Base-by-base conservation (phyloP, 202 grass and related monocot genomes). In the Panicum hallii region DNA sequence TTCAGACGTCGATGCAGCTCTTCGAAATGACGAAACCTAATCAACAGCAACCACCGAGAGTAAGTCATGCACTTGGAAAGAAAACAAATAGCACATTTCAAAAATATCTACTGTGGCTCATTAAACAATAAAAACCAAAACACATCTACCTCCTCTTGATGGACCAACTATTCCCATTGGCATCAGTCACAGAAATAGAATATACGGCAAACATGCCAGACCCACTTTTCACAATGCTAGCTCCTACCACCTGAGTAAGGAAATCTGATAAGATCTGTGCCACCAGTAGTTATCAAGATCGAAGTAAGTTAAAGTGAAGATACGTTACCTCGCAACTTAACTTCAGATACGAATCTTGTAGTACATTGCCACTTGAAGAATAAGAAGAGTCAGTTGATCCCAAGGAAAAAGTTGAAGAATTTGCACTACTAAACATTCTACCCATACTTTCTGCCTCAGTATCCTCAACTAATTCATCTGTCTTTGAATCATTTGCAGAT, bases 21-120 rank as follows among this genome's bases (percentile, higher is more conserved):
- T 86, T 99, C 97, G 62, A 99, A 99, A 91, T 99, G 97, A 68
- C 97, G 93, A 81, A 97, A 99, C 84, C 97, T 99, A 83, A 87
- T 81, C 61, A 86, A 78, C 20, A 85, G 19, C 11, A 77, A 75
- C 23, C 34, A 84, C 11, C 72, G 46, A 36, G 36, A 71, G 46
- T 7, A 87, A 81, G 52, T 46, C 19, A 38, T 40, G 17, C 44
- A 50, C 26, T 62, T 78, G 70, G 42, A 64, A 79, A 80, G 28
- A 9, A 67, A 26, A 13, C 63, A 80, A 72, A 14, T 76, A 57
- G 1, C 48, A 72, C 16, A 49, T 45, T 70, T 58, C n/a, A 88
- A 90, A 48, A 84, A 88, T 84, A 72, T 67, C 10, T 82, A 20
- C 0, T 26, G 11, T 47, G 4, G 77, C 32, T 65, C 48, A 72